These are phyloP conservation scores for Quercus tomentella DNA, from an alignment of 331 rosid genomes.

Conservation along the genomic window DNA sequence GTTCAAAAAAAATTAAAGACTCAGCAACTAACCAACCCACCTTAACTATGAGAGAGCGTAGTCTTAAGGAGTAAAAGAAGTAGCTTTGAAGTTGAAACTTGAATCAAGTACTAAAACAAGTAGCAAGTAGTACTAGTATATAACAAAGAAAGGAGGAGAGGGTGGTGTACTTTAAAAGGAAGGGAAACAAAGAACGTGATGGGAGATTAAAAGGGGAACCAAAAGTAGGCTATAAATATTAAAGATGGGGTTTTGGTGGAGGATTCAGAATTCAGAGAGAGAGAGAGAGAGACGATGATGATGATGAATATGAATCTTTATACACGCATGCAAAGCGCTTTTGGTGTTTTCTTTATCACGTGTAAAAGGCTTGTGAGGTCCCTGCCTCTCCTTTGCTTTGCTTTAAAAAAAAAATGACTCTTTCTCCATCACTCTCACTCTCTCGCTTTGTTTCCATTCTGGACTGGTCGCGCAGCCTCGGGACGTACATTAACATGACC, in stretches of 20 bases:
- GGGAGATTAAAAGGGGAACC: slow-evolving; percentile 2
- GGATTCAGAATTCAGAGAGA: slow-evolving; percentile 16
- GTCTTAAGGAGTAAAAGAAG: neutral
- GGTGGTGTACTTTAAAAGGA: neutral
- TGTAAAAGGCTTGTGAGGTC: slow-evolving; percentile 60
- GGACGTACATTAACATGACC: slow-evolving; percentile 46
- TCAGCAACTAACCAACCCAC: slow-evolving; percentile 32
- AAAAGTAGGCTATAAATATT: slow-evolving; percentile 14
- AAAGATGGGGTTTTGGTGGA: slow-evolving; percentile 15
- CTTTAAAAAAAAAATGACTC: slow-evolving; percentile 18
- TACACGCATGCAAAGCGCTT: slow-evolving; percentile 93
- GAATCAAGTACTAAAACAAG: neutral
- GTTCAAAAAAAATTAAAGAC: slow-evolving; percentile 25
- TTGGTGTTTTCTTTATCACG: slow-evolving; percentile 88
- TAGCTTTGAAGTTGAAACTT: neutral
- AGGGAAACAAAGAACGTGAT: slow-evolving; percentile 18
- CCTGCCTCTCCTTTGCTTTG: slow-evolving; percentile 23
- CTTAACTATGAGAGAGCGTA: neutral
- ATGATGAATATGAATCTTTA: slow-evolving; percentile 56
- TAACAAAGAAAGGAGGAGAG: neutral
- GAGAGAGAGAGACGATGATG: slow-evolving; percentile 44
- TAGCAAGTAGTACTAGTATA: neutral
- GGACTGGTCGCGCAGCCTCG: slow-evolving; percentile 68
- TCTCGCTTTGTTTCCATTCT: slow-evolving; percentile 20
- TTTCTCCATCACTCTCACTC: slow-evolving; percentile 26